These are phyloP conservation scores for Fusarium citri DNA, from an alignment of 2,329 filamentous ascomycete species.

Conservation along the genomic window DNA sequence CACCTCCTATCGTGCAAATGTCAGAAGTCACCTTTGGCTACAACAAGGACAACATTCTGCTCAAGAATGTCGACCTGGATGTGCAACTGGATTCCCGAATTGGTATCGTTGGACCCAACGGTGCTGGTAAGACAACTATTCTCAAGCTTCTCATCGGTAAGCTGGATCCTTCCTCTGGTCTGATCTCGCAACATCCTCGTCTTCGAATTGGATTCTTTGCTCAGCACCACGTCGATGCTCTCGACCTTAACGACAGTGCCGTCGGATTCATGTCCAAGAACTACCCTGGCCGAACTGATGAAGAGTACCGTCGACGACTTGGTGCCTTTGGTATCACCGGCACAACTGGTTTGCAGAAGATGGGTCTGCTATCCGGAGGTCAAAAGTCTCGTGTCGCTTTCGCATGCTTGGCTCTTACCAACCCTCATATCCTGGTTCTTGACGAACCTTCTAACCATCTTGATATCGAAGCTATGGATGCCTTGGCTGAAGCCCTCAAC, in stretches of 20 bases:
- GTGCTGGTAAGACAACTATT: slow-evolving; percentile 98
- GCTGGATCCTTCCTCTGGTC: slow-evolving; percentile 77
- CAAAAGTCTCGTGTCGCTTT: slow-evolving; percentile 99
- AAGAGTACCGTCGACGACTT: slow-evolving; percentile 95
- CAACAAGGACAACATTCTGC: slow-evolving; percentile 78
- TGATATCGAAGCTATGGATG: slow-evolving; percentile 99
- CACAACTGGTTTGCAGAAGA: slow-evolving; percentile 96
- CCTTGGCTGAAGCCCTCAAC: slow-evolving; percentile 83
- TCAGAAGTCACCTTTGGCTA: slow-evolving; percentile 92
- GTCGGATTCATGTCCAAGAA: slow-evolving; percentile 96
- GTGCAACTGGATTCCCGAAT: slow-evolving; percentile 98
- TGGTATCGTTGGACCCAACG: slow-evolving; percentile 98
- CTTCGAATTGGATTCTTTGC: slow-evolving; percentile 96
- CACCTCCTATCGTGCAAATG: slow-evolving; percentile 98
- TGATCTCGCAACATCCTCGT: slow-evolving; percentile 89
- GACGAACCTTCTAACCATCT: slow-evolving; percentile 99
- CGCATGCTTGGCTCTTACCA: slow-evolving; percentile 91
- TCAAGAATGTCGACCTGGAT: slow-evolving; percentile 90
- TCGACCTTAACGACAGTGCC: slow-evolving; percentile 88
- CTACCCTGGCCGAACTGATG: slow-evolving; percentile 91
- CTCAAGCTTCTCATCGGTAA: slow-evolving; percentile 95
- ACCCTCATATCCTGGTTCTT: slow-evolving; percentile 96
- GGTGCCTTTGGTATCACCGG: slow-evolving; percentile 92
- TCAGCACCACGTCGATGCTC: slow-evolving; percentile 96
- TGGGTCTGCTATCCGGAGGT: slow-evolving; percentile 92